Base-by-base conservation (phyloP, 2,329 filamentous ascomycete genomes). In the Coniochaeta sp. region DNA sequence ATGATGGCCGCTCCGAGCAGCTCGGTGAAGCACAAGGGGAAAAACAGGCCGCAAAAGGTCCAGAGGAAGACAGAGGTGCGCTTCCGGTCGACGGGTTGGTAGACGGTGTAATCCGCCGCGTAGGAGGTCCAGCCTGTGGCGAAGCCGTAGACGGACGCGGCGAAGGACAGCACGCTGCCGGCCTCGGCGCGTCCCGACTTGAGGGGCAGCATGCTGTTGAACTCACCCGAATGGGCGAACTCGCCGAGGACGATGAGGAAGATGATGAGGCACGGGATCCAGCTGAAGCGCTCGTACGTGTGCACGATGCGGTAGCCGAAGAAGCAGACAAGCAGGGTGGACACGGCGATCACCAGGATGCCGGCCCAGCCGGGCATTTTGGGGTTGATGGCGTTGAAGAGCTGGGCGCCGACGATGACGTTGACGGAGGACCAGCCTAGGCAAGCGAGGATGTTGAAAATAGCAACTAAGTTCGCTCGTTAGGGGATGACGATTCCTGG, bases 301-400 rank as follows among this genome's bases (percentile, higher is more conserved):
- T 92, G 89, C 1, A 94, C 86, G 31, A 91, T 69, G 66, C 83
- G 81, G 74, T 91, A 86, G 57, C 88, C 82, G 67, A 87, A 89
- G 35, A 87, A 78, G n/a, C 83, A 86, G 56, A 92, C 74, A 45
- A 84, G 51, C 50, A 89, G 77, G 0, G 86, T 89, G 57, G 77
- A 79, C 49, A 83, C 64, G 9, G 85, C 81, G 57, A 91, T 88
- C 56, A 91, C 79, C 33, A 92, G 68, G 55, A 94, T 86, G 18
- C 87, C 88, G 1, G 86, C 87, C 62, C 75, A 86, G 45, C 87
- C 86, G 6, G 86, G 86, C 57, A 91, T 82, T 48, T 78, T 67
- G 45, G 67, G 63, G 63, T 89, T 91, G 45, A 92, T 83, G 1
- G 88, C 85, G 52, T 89, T 77, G 58, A 94, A 76, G 6, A 92